phyloP scores from a whole-genome alignment of 2,329 filamentous ascomycete species.

The Malbranchea cinnamomea region DNA sequence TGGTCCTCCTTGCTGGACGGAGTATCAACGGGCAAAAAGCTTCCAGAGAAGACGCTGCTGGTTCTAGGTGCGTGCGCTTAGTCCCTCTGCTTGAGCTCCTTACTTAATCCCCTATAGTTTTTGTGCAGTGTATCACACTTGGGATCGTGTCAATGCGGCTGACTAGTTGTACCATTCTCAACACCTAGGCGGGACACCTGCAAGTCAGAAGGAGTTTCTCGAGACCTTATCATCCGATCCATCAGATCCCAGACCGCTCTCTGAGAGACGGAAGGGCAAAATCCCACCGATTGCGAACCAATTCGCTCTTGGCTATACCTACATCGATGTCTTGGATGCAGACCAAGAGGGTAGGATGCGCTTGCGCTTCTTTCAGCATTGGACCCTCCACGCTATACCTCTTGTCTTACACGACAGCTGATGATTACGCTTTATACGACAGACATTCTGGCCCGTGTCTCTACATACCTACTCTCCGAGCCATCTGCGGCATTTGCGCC shows the following conservation, averaged over 20 bases:
- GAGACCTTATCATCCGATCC: constrained; percentile 38
- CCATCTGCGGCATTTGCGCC: constrained; percentile 70
- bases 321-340: constrained; percentile 83
- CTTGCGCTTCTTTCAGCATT: too few relatives aligned
- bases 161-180: not conserved
- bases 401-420: not conserved
- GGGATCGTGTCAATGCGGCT: too few relatives aligned
- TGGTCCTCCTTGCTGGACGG: constrained; percentile 89
- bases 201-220: constrained; percentile 72
- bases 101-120: too few relatives aligned
- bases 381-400: too few relatives aligned
- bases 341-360: constrained; percentile 92
- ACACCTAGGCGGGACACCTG: constrained; percentile 57
- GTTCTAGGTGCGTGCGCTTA: constrained; percentile 52
- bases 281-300: constrained; percentile 74
- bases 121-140: too few relatives aligned
- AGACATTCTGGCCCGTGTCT: constrained; percentile 84
- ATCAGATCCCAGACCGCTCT: constrained; percentile 25
- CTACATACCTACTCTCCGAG: constrained; percentile 74
- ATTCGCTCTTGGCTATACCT: constrained; percentile 87
- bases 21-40: constrained; percentile 74
- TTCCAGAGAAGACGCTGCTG: constrained; percentile 83
- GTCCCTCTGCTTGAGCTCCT: not conserved
- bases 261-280: constrained; percentile 37
- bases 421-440: not conserved